A percentile compares a stretch with the other conserved stretches of the same genome.
These are phyloP conservation scores for Acorus calamus DNA, from an alignment of 106 monocot species.

Conservation along the genomic window DNA sequence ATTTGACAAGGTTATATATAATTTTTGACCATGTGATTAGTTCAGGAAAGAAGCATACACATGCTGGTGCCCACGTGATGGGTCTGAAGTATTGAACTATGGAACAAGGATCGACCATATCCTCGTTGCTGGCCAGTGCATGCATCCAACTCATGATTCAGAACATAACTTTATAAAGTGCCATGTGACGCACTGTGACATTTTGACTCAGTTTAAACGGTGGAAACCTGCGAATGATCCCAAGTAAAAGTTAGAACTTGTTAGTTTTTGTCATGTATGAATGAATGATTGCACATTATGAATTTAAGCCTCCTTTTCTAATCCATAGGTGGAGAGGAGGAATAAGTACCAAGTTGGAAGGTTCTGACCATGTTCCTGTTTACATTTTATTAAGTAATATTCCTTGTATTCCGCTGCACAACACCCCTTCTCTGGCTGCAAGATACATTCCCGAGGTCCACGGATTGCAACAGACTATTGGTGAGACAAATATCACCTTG, in stretches of 20 bases:
- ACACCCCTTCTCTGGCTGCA: constrained; percentile 56
- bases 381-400: constrained; percentile 45
- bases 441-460: constrained; percentile 90
- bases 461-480: constrained; percentile 84
- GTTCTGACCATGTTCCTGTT: constrained; percentile 94
- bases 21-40: too few species aligned
- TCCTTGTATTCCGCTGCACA: constrained; percentile 59
- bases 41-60: constrained; percentile 76
- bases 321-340: constrained; percentile 90
- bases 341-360: constrained; percentile 72
- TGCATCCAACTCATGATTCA: constrained; percentile 40
- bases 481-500: constrained; percentile 21
- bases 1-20: too few species aligned
- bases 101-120: constrained; percentile 96
- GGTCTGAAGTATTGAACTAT: constrained; percentile 95
- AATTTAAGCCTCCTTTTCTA: not conserved
- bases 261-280: too few species aligned
- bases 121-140: constrained; percentile 68
- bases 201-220: constrained; percentile 65
- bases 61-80: constrained; percentile 54
- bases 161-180: constrained; percentile 69
- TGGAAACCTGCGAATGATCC: constrained; percentile 40
- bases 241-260: constrained; percentile 40
- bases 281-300: not conserved
- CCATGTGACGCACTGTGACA: constrained; percentile 83